Evolutionary conservation across 2,329 filamentous ascomycete species (phyloP).

Genomic region (Cladophialophora immunda): DNA sequence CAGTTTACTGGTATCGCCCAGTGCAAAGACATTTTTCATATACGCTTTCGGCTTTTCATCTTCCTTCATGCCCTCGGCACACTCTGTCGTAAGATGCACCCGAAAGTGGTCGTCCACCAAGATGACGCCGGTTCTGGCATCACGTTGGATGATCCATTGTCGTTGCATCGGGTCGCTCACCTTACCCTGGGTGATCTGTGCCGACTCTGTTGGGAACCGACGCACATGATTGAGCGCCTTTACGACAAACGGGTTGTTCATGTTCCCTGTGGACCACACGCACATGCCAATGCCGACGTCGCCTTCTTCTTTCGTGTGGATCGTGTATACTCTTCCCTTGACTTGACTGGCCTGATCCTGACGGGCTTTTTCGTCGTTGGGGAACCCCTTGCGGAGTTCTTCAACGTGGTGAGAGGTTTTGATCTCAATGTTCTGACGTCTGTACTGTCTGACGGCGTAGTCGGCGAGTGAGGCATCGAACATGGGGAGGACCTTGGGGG

Average conservation of each 20-base stretch:
- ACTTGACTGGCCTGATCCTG: slow-evolving; percentile 50
- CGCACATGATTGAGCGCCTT: slow-evolving; percentile 52
- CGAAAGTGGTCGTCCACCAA: slow-evolving; percentile 66
- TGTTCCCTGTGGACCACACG: slow-evolving; percentile 67
- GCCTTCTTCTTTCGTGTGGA: slow-evolving; percentile 65
- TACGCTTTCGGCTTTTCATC: slow-evolving; percentile 48
- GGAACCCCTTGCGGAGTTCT: slow-evolving; percentile 60
- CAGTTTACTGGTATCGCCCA: slow-evolving; percentile 64
- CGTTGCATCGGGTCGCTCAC: slow-evolving; percentile 32
- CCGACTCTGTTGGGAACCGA: slow-evolving; percentile 46
- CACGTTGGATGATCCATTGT: slow-evolving; percentile 61
- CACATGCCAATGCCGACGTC: slow-evolving; percentile 68
- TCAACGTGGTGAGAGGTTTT: slow-evolving; percentile 67
- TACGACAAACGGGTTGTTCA: slow-evolving; percentile 64
- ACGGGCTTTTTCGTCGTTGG: slow-evolving; percentile 44
- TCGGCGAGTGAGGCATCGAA: slow-evolving; percentile 65
- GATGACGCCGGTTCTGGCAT: slow-evolving; percentile 57
- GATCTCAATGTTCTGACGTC: slow-evolving; percentile 64
- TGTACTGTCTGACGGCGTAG: slow-evolving; percentile 66
- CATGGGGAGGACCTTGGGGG: slow-evolving; percentile 67
- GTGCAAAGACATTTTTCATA: slow-evolving; percentile 62
- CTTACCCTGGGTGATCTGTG: slow-evolving; percentile 41
- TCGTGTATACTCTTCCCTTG: slow-evolving; percentile 57
- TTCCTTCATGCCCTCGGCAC: slow-evolving; percentile 33
- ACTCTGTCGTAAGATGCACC: slow-evolving; percentile 58